Evolutionary conservation across 2,329 filamentous ascomycete genomes (phyloP).

Genomic region (Plenodomus lindquistii): DNA sequence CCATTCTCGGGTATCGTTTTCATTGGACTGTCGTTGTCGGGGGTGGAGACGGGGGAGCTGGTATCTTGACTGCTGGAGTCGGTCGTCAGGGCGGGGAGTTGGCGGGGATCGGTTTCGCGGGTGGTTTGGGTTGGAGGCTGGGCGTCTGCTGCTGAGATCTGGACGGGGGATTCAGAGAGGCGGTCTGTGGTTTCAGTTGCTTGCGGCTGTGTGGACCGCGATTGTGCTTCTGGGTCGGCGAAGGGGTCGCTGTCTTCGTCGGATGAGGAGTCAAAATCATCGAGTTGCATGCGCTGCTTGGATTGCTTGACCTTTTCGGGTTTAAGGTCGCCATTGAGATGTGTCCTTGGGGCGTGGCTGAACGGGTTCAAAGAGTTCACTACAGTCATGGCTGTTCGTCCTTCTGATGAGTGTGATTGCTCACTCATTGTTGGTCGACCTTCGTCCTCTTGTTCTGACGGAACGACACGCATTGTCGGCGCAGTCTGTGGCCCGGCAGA

Average conservation of each 20-base stretch:
- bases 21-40: constrained; percentile 36
- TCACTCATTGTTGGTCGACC: constrained; percentile 17
- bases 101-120: constrained; percentile 35
- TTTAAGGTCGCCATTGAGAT: constrained; percentile 53
- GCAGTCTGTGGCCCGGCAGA: constrained; percentile 21
- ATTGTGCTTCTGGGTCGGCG: constrained; percentile 42
- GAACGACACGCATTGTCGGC: constrained; percentile 41
- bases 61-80: constrained; percentile 72
- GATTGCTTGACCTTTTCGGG: constrained; percentile 63
- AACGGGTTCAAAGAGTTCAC: constrained; percentile 37
- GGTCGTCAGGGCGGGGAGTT: constrained; percentile 68
- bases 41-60: constrained; percentile 43
- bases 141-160: constrained; percentile 62
- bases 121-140: constrained; percentile 38
- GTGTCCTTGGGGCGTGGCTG: constrained; percentile 34
- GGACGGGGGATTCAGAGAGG: constrained; percentile 69
- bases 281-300: constrained; percentile 67
- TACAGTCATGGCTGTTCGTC: constrained; percentile 23
- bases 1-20: constrained; percentile 33
- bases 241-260: constrained; percentile 55
- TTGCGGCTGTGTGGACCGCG: constrained; percentile 24
- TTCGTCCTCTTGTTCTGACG: constrained; percentile 32
- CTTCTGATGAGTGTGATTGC: constrained; percentile 23
- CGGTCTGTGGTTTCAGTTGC: constrained; percentile 30
- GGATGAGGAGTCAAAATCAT: constrained; percentile 66